phyloP scores from a whole-genome alignment of 805 yeast genomes.

The Cyberlindnera japonica region DNA sequence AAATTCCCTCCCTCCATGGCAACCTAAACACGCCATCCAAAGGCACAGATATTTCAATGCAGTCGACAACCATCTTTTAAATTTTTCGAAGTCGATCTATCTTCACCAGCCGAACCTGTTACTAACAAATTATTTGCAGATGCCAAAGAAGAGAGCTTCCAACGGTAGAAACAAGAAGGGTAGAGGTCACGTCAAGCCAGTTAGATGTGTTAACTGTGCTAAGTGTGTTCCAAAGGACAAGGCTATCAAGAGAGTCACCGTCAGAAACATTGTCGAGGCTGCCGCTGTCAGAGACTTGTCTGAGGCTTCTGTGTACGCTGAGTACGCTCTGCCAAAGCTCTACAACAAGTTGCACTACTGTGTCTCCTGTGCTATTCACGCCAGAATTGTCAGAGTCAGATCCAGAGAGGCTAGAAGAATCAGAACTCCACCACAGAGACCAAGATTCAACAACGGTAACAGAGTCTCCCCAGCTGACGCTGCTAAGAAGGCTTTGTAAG shows the following conservation, averaged over 20 bases:
- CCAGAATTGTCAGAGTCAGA: constrained; percentile 99
- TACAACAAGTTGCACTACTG: constrained; percentile 99
- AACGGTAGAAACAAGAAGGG: constrained; percentile 99
- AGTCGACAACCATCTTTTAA: too few species aligned
- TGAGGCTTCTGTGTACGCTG: constrained; percentile 98
- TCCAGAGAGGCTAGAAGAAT: constrained; percentile 97
- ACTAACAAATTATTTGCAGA: constrained; percentile 35
- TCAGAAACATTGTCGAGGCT: constrained; percentile 99
- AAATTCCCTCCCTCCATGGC: background rate
- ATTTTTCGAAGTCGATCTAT: too few species aligned
- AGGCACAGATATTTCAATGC: too few species aligned
- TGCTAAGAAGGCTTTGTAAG: constrained; percentile 83
- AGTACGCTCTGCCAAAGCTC: constrained; percentile 99
- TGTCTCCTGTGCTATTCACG: constrained; percentile 99
- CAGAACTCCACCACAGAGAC: constrained; percentile 99
- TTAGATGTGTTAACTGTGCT: constrained; percentile 99
- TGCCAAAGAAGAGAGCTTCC: constrained; percentile 99
- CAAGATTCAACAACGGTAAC: constrained; percentile 95
- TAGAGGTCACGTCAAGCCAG: constrained; percentile 99
- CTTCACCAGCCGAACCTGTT: constrained; percentile 4
- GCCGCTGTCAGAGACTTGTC: constrained; percentile 99
- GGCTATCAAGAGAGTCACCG: constrained; percentile 99
- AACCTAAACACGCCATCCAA: background rate
- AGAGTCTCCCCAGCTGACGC: constrained; percentile 96
- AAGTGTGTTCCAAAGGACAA: constrained; percentile 99